phyloP scores from a whole-genome alignment of 129 eudicot species.

The Artemisia annua region DNA sequence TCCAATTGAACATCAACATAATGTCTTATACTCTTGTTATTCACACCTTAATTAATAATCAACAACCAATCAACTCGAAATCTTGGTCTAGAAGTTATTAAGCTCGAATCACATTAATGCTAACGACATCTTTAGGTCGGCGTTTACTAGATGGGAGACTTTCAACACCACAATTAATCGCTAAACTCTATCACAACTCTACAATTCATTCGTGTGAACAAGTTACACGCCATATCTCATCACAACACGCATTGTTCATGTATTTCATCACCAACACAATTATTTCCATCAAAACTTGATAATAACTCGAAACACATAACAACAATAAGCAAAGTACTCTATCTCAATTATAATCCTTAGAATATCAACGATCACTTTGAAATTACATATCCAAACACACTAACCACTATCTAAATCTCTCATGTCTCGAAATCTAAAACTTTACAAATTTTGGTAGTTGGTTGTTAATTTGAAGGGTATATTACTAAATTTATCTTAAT shows the following conservation, averaged over 20 bases:
- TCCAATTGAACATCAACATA: conserved; percentile 25
- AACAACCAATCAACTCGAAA: background rate
- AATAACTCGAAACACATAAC: background rate
- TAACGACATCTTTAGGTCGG: background rate
- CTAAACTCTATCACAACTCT: background rate
- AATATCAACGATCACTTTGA: conserved; percentile 5
- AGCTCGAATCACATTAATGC: background rate
- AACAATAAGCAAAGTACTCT: background rate
- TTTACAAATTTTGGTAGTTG: conserved; percentile 23
- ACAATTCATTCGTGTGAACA: background rate
- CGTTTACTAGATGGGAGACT: background rate
- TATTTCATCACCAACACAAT: too few relatives aligned
- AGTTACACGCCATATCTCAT: background rate
- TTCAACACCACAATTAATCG: background rate
- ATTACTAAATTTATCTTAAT: background rate
- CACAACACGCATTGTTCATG: background rate
- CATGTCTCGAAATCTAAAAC: conserved; percentile 4
- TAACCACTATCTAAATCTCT: conserved; percentile 13
- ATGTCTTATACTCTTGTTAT: background rate
- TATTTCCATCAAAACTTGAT: background rate
- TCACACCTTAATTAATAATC: conserved; percentile 13
- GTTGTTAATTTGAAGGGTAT: conserved; percentile 20
- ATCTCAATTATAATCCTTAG: background rate
- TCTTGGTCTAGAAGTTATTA: background rate
- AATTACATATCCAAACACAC: conserved; percentile 13